Evolutionary conservation across 2,329 filamentous ascomycete genomes (phyloP), one percentile per base, ranked within the genome.

Genomic region (Lizonia empirigonia): DNA sequence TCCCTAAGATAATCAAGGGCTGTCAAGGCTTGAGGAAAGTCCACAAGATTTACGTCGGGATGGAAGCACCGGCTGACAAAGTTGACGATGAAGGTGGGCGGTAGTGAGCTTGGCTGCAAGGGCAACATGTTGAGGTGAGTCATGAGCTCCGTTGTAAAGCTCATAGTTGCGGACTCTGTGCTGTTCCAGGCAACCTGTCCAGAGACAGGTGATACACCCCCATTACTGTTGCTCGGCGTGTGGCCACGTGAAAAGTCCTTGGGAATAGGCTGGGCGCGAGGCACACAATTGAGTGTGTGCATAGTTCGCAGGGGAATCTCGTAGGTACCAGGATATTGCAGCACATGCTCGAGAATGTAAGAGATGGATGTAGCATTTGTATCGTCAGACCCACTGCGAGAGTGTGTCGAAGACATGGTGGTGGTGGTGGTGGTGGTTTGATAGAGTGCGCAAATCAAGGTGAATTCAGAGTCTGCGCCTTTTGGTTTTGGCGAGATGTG

Each of bases 281-380:
- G 78, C 15, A 81, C 79, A 55, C 81, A 84, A 65, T 88, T 88
- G 68, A 88, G 77, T 20, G 81, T 80, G 74, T 87, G 87, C 82
- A 87, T 87, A 56, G 83, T 86, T 50, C 85, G 81, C 22, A 88
- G 77, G 16, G 85, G 85, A 24, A 87, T 83, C 62, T 87, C 85
- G 64, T 87, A 87, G 60, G 78, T 82, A 62, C 78, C 80, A 7
- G 84, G 83, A 64, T 86, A 85, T 50, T 81, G 79, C 44, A 86
- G 72, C 50, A 85, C 77, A 66, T 75, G 71, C 49, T 75, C 72
- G 47, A 75, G 66, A 40, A 74, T 69, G 64, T 72, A 74, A 19
- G 70, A 67, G 39, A 65, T 62, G 19, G 62, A 59, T 15, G 70
- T 65, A 36, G 56, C 56, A 34, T 55, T 69, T 27, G 68, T 64